phyloP scores from a whole-genome alignment of 2,329 filamentous ascomycete genomes.

The Penicillium nordicum region DNA sequence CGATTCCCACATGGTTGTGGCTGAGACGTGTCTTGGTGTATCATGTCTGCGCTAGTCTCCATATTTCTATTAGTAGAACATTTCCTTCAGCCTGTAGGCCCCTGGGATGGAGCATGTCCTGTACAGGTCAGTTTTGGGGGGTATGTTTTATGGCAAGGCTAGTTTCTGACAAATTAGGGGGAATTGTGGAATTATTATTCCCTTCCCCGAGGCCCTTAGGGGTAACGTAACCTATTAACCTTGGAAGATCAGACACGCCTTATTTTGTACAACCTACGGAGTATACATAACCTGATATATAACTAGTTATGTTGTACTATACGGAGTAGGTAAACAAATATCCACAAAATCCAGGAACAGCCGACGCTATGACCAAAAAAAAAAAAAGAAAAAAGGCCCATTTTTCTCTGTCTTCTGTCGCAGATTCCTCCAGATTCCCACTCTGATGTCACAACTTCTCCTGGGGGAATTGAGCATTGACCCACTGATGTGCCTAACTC shows the following conservation, averaged over 20 bases:
- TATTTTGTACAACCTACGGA: background rate
- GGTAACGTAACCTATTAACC: background rate
- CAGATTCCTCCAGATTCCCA: background rate
- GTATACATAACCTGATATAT: background rate
- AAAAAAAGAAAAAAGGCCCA: slow-evolving; percentile 8
- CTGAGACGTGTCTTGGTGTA: slow-evolving; percentile 25
- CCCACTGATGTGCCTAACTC: slow-evolving; percentile 12
- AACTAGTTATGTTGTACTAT: too few relatives aligned
- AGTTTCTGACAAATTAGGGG: background rate
- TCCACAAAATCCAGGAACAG: slow-evolving; percentile 5
- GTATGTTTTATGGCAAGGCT: background rate
- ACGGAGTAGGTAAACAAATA: background rate
- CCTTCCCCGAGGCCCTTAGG: background rate
- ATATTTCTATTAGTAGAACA: slow-evolving; percentile 27
- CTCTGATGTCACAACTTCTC: slow-evolving; percentile 21
- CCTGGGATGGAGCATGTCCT: background rate
- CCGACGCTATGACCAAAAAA: slow-evolving; percentile 18
- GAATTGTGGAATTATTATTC: too few relatives aligned
- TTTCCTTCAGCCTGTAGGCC: background rate
- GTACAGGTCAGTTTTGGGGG: background rate
- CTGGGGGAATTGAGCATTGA: slow-evolving; percentile 25
- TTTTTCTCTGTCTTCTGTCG: background rate
- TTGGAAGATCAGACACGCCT: background rate
- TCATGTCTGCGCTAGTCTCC: slow-evolving; percentile 23
- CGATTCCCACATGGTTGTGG: slow-evolving; percentile 26